Evolutionary conservation across 1,284 basidiomycete species (phyloP).

Genomic region (Austroboletus niveus): DNA sequence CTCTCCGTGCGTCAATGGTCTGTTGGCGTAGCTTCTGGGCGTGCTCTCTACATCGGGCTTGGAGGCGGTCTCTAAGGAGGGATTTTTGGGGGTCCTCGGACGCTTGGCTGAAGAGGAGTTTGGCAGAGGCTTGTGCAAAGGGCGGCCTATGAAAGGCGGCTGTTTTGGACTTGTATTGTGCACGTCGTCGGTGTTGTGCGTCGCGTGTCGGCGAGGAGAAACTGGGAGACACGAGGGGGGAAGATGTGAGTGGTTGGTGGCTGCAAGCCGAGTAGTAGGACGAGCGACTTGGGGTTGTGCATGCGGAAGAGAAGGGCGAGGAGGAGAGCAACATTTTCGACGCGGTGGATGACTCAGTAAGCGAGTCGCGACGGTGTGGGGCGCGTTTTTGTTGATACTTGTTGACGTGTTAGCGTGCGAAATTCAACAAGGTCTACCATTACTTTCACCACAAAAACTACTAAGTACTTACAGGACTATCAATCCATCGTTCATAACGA

Average conservation of each 20-base stretch:
- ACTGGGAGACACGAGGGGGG: constrained; percentile 41
- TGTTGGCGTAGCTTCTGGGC: constrained; percentile 53
- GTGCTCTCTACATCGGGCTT: constrained; percentile 56
- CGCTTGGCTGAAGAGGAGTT: constrained; percentile 18
- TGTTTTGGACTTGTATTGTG: constrained; percentile 44
- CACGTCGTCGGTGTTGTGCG: constrained; percentile 41
- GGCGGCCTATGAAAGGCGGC: constrained; percentile 10
- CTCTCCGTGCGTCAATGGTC: constrained; percentile 43
- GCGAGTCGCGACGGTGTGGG: constrained; percentile 4
- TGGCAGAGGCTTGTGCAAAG: constrained; percentile 11
- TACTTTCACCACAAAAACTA: too few species aligned
- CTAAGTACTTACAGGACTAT: too few species aligned
- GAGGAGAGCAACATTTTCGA: constrained; percentile 17
- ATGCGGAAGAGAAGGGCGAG: constrained; percentile 16
- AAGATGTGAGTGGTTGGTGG: constrained; percentile 45
- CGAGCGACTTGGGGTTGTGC: constrained; percentile 28
- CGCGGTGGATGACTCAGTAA: not conserved
- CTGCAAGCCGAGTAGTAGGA: constrained; percentile 27
- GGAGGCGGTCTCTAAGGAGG: constrained; percentile 61
- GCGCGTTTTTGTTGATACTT: constrained; percentile 24
- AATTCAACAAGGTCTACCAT: not conserved
- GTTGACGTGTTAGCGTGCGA: constrained; percentile 22
- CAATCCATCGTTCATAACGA: too few species aligned
- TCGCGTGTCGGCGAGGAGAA: constrained; percentile 42
- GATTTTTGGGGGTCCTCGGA: constrained; percentile 41